Evolutionary conservation across 495 filamentous ascomycete species (phyloP).

Genomic region (Achaetomiella virescens): DNA sequence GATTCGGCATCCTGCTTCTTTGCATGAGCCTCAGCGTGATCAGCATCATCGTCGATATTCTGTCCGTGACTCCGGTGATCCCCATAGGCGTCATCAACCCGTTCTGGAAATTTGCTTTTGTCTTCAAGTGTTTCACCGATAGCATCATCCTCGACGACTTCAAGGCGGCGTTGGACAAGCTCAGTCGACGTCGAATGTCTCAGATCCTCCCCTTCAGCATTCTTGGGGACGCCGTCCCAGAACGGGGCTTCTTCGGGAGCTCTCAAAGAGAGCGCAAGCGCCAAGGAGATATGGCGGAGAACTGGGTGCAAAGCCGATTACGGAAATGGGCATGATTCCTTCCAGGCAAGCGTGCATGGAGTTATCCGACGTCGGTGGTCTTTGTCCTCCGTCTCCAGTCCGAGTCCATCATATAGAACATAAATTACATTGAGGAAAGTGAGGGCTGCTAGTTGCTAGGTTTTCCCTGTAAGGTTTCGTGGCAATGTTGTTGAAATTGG

Average conservation of each 20-base stretch:
- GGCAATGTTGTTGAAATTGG: too few species aligned
- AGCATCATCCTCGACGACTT: constrained; percentile 6
- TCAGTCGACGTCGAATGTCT: not conserved
- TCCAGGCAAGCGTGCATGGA: not conserved
- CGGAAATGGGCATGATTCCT: not conserved
- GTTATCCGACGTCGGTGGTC: not conserved
- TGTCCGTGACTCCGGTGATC: constrained; percentile 1
- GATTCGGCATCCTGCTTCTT: constrained; percentile 3
- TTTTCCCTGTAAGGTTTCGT: not conserved
- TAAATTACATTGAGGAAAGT: not conserved
- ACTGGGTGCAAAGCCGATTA: not conserved
- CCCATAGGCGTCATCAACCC: constrained; percentile 5
- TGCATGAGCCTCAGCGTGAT: constrained; percentile 1
- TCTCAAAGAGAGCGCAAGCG: not conserved
- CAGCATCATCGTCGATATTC: constrained; percentile 1
- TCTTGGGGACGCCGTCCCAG: not conserved
- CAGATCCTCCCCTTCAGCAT: constrained; percentile 1
- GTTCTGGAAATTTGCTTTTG: constrained; percentile 6
- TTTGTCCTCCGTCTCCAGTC: not conserved
- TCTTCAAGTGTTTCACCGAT: constrained; percentile 6
- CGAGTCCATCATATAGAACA: not conserved
- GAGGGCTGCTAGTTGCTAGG: not conserved
- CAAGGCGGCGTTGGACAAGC: constrained; percentile 1
- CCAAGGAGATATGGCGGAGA: not conserved
- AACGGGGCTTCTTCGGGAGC: not conserved